Evolutionary conservation across 495 filamentous ascomycete species (phyloP), one percentile per base, ranked within the genome.

Genomic region (Thermochaetoides thermophila): DNA sequence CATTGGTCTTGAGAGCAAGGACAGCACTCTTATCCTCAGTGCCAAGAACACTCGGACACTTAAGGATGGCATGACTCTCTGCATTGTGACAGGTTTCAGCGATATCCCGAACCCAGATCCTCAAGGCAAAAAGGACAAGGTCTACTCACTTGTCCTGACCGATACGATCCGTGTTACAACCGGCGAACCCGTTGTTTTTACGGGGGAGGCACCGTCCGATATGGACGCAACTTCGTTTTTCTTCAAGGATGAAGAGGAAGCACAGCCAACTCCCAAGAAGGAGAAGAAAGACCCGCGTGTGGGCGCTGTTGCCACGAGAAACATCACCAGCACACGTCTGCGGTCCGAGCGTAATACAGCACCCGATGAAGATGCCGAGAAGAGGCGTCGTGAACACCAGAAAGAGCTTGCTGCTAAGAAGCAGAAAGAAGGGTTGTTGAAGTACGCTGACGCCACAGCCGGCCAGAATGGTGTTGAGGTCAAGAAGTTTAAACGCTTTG

Each of bases 401-500:
- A 93, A 86, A 52, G 78, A 91, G 40, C 70, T 99, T 21, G 78
- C 84, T 1, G 40, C 58, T 4, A 91, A 84, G 57, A 93, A 94
- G 57, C 87, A 94, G 43, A 72, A 76, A 45, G 78, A 91, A 44
- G 91, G 91, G 27, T 46, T 92, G 25, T 76, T 76, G 21, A 69
- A 79, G 36, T 99, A 86, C 55, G 73, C 81, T 29, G 69, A 76
- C 43, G 78, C 80, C 5, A 84, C 80, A 5, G 77, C 76, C 9
- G 81, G 81, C 37, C 71, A 86, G 25, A 92, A 94, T 49, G 86
- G 86, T n/a, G 78, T 79, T 17, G 73, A 82, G 29, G 72, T 87
- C 52, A 96, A 96, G 66, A 85, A 83, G 57, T 95, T 96, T 65
- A 96, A 96, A 61, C 79, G 81, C 23, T 99, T 96, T 50, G 91